phyloP scores from a whole-genome alignment of 1,284 basidiomycete species.

The Neotropicomus parvogracilis region DNA sequence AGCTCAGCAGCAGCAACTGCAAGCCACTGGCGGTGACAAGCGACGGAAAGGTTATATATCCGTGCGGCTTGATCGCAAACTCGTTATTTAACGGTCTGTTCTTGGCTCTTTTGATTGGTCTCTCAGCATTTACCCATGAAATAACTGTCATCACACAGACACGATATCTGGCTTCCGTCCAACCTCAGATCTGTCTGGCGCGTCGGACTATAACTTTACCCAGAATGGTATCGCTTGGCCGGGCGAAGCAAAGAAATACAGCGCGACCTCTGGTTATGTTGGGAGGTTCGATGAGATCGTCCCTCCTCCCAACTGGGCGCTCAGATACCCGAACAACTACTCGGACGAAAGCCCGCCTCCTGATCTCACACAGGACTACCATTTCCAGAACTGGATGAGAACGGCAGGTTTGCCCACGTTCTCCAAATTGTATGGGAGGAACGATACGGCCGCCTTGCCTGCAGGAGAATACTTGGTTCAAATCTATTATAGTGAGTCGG shows the following conservation, averaged over 20 bases:
- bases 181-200: slow-evolving; percentile 49
- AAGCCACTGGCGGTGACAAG: slow-evolving; percentile 73
- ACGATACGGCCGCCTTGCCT: slow-evolving; percentile 73
- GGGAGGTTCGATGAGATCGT: slow-evolving; percentile 64
- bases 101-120: background rate
- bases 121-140: background rate
- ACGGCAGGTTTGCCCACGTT: slow-evolving; percentile 96
- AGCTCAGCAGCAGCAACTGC: slow-evolving; percentile 77
- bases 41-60: slow-evolving; percentile 69
- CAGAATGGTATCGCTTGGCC: slow-evolving; percentile 89
- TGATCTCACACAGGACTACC: slow-evolving; percentile 78
- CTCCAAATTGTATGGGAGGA: slow-evolving; percentile 90
- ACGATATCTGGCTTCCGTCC: slow-evolving; percentile 70
- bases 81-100: slow-evolving; percentile 90
- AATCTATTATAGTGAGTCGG: slow-evolving; percentile 76
- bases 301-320: slow-evolving; percentile 91
- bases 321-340: slow-evolving; percentile 75
- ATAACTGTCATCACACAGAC: slow-evolving; percentile 45
- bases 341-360: slow-evolving; percentile 66
- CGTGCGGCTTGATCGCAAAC: slow-evolving; percentile 97
- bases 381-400: slow-evolving; percentile 99
- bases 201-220: slow-evolving; percentile 72
- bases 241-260: slow-evolving; percentile 90
- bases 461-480: slow-evolving; percentile 77
- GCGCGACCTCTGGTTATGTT: slow-evolving; percentile 45